These are phyloP conservation scores for Chenopodium album DNA, from an alignment of 148 eudicot species.

Conservation along the genomic window DNA sequence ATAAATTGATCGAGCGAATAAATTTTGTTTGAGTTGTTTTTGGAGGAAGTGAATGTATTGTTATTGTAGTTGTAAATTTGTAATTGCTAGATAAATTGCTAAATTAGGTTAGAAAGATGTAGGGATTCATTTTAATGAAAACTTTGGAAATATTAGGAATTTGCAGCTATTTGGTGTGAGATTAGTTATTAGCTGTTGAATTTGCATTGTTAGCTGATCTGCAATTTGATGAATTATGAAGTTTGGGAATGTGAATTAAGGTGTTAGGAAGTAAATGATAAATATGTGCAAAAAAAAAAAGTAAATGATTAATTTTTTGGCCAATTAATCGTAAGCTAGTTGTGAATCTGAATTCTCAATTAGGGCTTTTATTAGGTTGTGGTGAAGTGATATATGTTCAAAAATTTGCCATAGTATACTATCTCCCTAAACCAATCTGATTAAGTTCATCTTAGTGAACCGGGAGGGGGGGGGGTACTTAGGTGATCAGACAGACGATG, in stretches of 20 bases:
- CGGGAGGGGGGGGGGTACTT: no score
- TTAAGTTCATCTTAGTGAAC: no score
- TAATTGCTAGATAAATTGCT: neutral
- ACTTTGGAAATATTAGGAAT: neutral
- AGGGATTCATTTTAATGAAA: neutral
- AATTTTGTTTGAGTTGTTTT: neutral
- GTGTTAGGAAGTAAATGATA: neutral
- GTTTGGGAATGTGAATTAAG: neutral
- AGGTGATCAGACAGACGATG: no score
- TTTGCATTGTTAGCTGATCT: neutral
- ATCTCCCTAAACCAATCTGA: neutral
- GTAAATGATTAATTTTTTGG: neutral
- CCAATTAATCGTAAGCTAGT: neutral
- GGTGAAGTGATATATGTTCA: neutral
- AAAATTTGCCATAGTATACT: neutral
- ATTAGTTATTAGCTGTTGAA: neutral
- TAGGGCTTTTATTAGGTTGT: neutral
- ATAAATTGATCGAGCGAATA: neutral
- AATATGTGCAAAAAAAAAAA: neutral
- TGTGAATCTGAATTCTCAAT: neutral
- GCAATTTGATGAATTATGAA: neutral
- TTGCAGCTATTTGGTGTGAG: neutral
- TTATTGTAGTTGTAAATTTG: neutral
- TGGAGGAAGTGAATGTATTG: neutral
- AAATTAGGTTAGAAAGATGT: neutral